Evolutionary conservation across 495 filamentous ascomycete genomes (phyloP), one percentile per base, ranked within the genome.

Genomic region (Pseudotulostoma volvatum): DNA sequence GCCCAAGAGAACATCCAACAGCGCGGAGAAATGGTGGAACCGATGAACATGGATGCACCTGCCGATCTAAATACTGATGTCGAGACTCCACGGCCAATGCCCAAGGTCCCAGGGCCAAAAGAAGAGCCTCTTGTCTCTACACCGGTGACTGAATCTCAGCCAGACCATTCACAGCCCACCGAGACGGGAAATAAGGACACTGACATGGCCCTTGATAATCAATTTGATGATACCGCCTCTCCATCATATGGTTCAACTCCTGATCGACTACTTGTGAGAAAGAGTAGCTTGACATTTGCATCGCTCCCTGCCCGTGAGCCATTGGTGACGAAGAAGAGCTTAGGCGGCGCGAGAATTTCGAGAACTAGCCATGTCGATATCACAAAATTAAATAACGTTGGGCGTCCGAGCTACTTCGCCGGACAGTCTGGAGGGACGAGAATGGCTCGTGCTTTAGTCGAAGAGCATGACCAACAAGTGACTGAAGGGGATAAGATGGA

Each of bases 211-310:
- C 54, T 64, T 19, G 70, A 72, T 32, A 66, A 63, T 16, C 52
- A 50, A 14, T 61, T 65, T 36, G 70, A 73, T 39, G 73, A 74
- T 25, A 66, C 64, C 16, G 68, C 63, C 30, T 74, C 76, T 21
- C 66, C 74, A 13, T 80, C 77, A 8, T 72, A 77, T 41, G 63
- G 56, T 7, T 78, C 75, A 3, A 75, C 68, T 36, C 76, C 76
- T 1, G 75, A 68, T 31, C 61, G 70, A 35, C 69, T 65, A n/a
- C 57, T 71, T 3, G 60, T 92, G 36, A 79, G 88, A 23, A 94
- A 94, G 34, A 94, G 85, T 56, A 95, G 88, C 48, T 67, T 96
- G 36, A 87, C 76, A 36, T 95, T 97, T 57, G 81, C 92, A 9
- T 82, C 90, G 2, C 64, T 97, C 2, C 90, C 90, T 36, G 83